Evolutionary conservation across 2,329 filamentous ascomycete species (phyloP), one percentile per base, ranked within the genome.

Genomic region (Trichoderma breve): DNA sequence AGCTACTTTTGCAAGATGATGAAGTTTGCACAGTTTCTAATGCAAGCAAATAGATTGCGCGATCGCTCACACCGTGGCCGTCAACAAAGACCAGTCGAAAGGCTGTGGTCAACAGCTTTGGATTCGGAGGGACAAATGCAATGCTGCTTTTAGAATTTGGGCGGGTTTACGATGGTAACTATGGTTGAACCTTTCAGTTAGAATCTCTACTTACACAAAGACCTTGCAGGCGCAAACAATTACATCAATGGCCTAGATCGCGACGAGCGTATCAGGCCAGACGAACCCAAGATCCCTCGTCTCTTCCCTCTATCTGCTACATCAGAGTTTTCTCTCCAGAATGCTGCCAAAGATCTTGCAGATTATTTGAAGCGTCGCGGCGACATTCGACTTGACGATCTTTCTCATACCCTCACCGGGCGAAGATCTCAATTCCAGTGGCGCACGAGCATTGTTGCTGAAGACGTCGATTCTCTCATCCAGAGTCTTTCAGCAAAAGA

Each of bases 51-150:
- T 57, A 67, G 64, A 57, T 67, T 32, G 66, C 66, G 2, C 55
- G 55, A 5, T 62, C 66, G 3, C 66, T 70, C 26, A 62, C 4
- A 1, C 67, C 67, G 5, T 70, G 67, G 67, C 67, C 67, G 3
- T 12, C 18, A 9, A 36, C 55, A 4, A 11, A 21, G 36, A 32
- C 57, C 6, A 51, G 14, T 1, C 72, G 71, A 4, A 73, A 75
- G 8, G 75, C 72, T 11, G 75, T 73, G 21, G 81, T 89, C 70
- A 89, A 89, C 76, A 86, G 84, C 72, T 89, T 89, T 75, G 87
- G 88, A 3, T 89, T 86, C 74, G 87, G 88, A 2, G 87, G 87
- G 60, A 87, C 86, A 6, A 89, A 89, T 63, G 84, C 83, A 1
- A 83, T 84, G 72, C 77, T 80, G 0, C 80, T 85, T 8, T 74